Base-by-base conservation (phyloP, 2,329 filamentous ascomycete genomes). In the Aureobasidium musti region DNA sequence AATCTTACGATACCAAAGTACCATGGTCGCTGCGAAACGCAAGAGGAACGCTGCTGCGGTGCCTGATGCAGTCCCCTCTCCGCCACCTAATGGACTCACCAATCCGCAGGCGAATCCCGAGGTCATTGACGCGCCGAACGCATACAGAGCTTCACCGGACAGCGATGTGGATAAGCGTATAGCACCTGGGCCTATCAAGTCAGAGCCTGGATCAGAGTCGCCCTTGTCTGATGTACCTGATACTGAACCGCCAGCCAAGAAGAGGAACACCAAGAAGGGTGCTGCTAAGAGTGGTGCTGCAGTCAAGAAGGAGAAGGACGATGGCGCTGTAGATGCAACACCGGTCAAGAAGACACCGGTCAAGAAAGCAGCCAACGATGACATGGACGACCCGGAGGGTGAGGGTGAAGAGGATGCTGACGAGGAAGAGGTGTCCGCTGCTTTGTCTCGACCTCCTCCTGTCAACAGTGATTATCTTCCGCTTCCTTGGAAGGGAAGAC, bases 381-480 rank as follows among this genome's bases (percentile, higher is more conserved):
- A 68, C 14, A 47, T 57, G 35, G 66, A 47, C 33, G 83, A 87
- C 72, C 82, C 83, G 21, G 86, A 88, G 73, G 83, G 78, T 1
- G 83, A 85, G 21, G 82, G 78, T 28, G 78, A 79, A 8, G 82
- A 83, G 61, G 78, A 83, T 26, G 79, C 81, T 11, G 82, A 86
- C 28, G 81, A 83, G 47, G 83, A 85, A 71, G 86, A 88, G 71
- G 77, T 88, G 59, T 82, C 85, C 69, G 82, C 84, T 71, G 86
- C 86, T 23, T 72, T 84, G 28, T 82, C 83, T 10, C 82, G 91
- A 65, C 85, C 89, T 14, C 91, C 92, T 7, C 86, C 92, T 0
- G 87, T 96, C 19, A 90, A 97, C 73, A 97, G 92, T 74, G 86
- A 86, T 70, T 91, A 89, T 73, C 82, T 97, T 23, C 94, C 94